Conservation (phyloP, 2,329 filamentous ascomycete species). For the Fonsecaea pugnacius region DNA sequence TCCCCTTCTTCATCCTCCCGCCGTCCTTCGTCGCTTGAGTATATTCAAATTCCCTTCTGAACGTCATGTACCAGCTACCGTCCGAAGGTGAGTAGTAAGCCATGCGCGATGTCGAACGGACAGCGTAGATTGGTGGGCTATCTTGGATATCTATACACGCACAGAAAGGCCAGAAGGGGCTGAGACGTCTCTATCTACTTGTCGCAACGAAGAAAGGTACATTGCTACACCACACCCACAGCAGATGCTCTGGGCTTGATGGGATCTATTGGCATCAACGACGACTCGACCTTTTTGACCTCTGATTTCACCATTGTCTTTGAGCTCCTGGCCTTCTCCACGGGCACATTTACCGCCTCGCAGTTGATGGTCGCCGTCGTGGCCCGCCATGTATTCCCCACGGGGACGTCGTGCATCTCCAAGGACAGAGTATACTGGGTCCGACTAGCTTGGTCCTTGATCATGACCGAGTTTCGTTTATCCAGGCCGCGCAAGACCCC, state of each 20-base stretch:
- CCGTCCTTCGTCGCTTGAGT: no score
- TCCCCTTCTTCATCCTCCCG: no score
- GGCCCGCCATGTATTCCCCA: neutral
- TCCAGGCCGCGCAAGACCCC: neutral
- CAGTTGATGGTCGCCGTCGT: neutral
- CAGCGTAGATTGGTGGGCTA: no score
- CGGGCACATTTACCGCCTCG: neutral
- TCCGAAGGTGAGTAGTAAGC: no score
- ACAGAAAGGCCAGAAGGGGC: no score
- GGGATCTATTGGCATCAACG: neutral
- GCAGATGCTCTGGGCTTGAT: neutral
- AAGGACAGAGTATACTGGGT: neutral
- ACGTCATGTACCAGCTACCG: no score
- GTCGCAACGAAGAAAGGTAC: neutral
- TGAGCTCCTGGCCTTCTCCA: neutral
- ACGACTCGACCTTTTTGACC: neutral
- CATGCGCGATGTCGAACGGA: no score
- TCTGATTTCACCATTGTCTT: neutral
- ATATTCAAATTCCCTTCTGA: no score
- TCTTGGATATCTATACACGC: no score
- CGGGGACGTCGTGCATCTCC: slow-evolving; percentile 1
- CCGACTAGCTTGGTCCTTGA: neutral
- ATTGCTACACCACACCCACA: neutral
- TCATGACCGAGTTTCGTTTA: neutral
- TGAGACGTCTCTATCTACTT: no score